Evolutionary conservation across 73 alveolate genomes (phyloP), one percentile per base, ranked within the genome.

Genomic region (Paramecium biaurelia): DNA sequence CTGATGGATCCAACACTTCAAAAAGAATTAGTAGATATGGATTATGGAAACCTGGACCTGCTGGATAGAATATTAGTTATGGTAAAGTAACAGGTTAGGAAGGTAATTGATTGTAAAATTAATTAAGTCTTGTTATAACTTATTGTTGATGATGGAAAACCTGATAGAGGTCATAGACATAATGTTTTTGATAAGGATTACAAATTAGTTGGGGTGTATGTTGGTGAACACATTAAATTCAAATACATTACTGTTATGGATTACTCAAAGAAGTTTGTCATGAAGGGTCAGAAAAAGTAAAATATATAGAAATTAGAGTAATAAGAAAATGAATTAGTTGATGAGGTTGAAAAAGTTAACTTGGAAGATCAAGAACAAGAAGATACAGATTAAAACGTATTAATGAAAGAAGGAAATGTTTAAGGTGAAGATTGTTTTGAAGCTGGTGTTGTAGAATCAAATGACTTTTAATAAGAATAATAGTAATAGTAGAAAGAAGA

Each of bases 61-160:
- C 96, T 93, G 98, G 97, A 20, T 98, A 97, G 86, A 89, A 92
- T 86, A 70, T 96, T 53, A 93, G 92, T 88, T 97, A 96, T 88
- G 98, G 98, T 28, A 92, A 93, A 45, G 24, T 68, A 35, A 92
- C 92, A 38, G 47, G 47, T 7, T 38, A 89, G 85, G 97, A 96
- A 86, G 97, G 95, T 95, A 8, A 84, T 96, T 11, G 92, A 93
- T 87, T 76, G 93, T 57, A 24, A 4, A 63, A 96, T 95, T 15
- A 74, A 23, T 20, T 93, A 93, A 38, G 95, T 96, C n/a, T 76
- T 96, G 98, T 8, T 93, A 10, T 82, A 88, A 45, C 90, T 96
- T 30, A 85, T 96, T 5, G 95, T 95, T 57, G 97, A 96, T 76
- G 97, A 96, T 93, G 97, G 98, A 18, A 97, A 95, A 4, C 82